A percentile compares a stretch with the other conserved stretches of the same genome.
Conservation (phyloP, 331 rosid species). For the Rosa hybrid region DNA sequence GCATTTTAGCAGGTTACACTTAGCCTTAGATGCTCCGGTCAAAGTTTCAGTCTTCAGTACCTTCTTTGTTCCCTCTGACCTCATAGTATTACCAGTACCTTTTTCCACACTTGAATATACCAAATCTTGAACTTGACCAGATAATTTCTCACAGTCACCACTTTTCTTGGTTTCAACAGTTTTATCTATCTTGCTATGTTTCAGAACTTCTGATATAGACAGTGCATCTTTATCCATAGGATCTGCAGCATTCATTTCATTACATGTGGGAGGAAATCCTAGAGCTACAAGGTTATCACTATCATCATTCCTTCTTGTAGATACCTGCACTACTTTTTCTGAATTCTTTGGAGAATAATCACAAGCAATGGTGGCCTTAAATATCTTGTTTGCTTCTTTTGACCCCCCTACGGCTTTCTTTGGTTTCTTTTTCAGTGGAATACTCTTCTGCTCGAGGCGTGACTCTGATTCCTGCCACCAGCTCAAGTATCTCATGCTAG, state of each 20-base stretch:
- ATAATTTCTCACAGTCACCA: slow-evolving; percentile 3
- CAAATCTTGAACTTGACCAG: slow-evolving; percentile 3
- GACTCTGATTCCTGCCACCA: slow-evolving; percentile 45
- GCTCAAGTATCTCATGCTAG: slow-evolving; percentile 33
- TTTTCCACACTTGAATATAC: not conserved
- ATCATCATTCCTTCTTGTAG: not conserved
- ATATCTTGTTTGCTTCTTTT: not conserved
- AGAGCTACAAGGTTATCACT: slow-evolving; percentile 9
- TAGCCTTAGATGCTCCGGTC: not conserved
- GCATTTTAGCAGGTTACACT: not conserved
- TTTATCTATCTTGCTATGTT: not conserved
- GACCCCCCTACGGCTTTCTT: not conserved
- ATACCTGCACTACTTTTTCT: not conserved
- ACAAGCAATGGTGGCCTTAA: not conserved
- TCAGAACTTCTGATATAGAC: not conserved
- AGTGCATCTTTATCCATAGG: slow-evolving; percentile 3
- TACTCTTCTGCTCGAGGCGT: not conserved
- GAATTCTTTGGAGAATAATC: not conserved
- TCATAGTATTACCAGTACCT: not conserved
- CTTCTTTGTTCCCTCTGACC: not conserved
- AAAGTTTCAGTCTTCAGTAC: not conserved
- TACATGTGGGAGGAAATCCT: slow-evolving; percentile 18
- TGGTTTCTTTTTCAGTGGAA: not conserved
- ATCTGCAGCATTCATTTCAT: not conserved
- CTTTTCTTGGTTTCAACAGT: not conserved